Conservation (phyloP, 169 alveolate species). For the Plasmodium billcollinsi region DNA sequence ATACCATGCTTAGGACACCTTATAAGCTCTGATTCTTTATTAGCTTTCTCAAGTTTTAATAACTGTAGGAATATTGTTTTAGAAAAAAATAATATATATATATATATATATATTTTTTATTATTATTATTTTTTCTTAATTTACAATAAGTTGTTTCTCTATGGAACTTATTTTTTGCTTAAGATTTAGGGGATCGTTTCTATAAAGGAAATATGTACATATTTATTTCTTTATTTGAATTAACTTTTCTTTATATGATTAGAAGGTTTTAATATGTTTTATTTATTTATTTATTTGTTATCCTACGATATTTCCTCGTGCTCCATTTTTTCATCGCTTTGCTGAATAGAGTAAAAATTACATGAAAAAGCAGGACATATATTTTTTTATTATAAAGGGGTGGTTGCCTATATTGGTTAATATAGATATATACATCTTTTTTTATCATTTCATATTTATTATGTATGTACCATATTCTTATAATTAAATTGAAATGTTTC, state of each 20-base stretch:
- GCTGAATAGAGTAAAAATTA: not conserved
- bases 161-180: conserved; percentile 40
- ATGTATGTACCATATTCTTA: too few relatives aligned
- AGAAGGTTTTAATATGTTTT: not conserved
- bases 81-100: too few relatives aligned
- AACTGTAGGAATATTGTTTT: conserved; percentile 10
- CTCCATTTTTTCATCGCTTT: not conserved
- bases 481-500: not conserved
- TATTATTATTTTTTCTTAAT: too few relatives aligned
- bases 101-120: too few relatives aligned
- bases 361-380: not conserved
- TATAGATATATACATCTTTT: too few relatives aligned
- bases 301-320: not conserved
- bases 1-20: conserved; percentile 50
- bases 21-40: conserved; percentile 38
- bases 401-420: too few relatives aligned
- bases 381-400: too few relatives aligned
- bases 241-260: not conserved
- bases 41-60: conserved; percentile 28
- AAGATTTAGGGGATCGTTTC: not conserved
- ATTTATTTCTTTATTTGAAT: not conserved
- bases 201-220: not conserved
- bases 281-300: not conserved
- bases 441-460: too few relatives aligned
- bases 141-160: conserved; percentile 56